Evolutionary conservation across 768 basidiomycete genomes (phyloP).

Genomic region (Postia placenta): DNA sequence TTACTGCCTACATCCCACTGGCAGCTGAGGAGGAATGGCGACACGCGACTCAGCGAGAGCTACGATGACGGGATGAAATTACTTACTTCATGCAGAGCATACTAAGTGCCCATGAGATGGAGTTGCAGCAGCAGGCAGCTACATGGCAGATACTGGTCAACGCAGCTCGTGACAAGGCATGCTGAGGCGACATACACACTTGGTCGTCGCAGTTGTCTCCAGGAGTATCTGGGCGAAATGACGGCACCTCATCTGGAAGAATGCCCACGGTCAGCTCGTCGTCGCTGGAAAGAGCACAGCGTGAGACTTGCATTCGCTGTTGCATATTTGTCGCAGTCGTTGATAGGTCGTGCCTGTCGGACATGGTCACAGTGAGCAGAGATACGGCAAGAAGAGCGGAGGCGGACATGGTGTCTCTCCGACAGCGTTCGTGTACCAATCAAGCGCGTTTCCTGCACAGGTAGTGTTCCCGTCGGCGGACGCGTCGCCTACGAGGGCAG

Average conservation of each 20-base stretch:
- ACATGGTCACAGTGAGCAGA: too few relatives aligned
- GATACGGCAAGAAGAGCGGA: too few relatives aligned
- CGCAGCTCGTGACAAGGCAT: neutral
- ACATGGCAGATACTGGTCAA: neutral
- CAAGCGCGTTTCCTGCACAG: conserved; percentile 7
- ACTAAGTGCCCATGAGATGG: conserved; percentile 11
- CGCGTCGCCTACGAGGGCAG: too few relatives aligned
- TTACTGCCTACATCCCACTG: conserved; percentile 4
- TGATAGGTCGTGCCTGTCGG: conserved; percentile 11
- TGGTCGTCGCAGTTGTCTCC: conserved; percentile 16
- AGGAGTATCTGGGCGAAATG: conserved; percentile 6
- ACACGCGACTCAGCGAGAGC: neutral
- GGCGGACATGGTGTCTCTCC: conserved; percentile 14
- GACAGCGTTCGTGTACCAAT: conserved; percentile 12
- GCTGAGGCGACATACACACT: conserved; percentile 4
- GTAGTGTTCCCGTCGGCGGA: conserved; percentile 10
- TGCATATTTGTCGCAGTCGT: conserved; percentile 14
- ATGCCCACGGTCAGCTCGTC: neutral
- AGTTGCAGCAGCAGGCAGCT: conserved; percentile 16
- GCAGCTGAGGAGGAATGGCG: conserved; percentile 7
- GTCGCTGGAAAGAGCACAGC: neutral
- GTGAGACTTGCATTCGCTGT: conserved; percentile 9
- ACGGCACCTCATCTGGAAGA: conserved; percentile 5
- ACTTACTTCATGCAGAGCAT: conserved; percentile 18
- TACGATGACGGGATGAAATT: neutral